Percentiles rank a stretch among this genome's conserved stretches.
Evolutionary conservation across 75 land plant genomes (phyloP).

Genomic region (Cupressus sempervirens): DNA sequence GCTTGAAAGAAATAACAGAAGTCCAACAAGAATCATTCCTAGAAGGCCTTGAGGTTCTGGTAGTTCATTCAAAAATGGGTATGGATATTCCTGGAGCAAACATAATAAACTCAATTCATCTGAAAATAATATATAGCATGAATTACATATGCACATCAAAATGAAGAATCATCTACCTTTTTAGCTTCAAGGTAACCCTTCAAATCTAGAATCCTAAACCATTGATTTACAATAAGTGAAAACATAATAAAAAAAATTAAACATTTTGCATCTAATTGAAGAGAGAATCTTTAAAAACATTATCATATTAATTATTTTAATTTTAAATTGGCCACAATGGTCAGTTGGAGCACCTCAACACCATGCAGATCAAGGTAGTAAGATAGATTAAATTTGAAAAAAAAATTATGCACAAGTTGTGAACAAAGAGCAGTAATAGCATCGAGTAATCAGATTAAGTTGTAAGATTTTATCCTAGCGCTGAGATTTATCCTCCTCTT

Average conservation of each 20-base stretch:
- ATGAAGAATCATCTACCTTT: neutral
- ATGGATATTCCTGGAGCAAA: constrained; percentile 26
- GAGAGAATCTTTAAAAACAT: neutral
- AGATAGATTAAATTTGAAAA: neutral
- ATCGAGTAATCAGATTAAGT: neutral
- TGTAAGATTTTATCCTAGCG: too few species aligned
- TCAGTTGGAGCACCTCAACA: neutral
- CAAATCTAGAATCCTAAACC: neutral
- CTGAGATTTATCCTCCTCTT: too few species aligned
- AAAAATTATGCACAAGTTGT: neutral
- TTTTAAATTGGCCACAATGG: neutral
- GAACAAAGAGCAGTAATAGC: neutral
- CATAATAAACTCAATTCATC: neutral
- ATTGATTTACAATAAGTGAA: neutral
- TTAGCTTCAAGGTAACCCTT: neutral
- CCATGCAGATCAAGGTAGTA: neutral
- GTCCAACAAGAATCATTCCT: constrained; percentile 8
- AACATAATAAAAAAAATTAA: neutral
- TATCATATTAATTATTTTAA: neutral
- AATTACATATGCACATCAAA: neutral
- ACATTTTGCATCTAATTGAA: neutral
- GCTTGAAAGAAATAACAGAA: constrained; percentile 9
- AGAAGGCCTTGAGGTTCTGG: constrained; percentile 28
- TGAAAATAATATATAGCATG: neutral
- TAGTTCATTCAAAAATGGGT: constrained; percentile 23